Evolutionary conservation across 225 moss, liverwort and hornwort genomes (phyloP).

Genomic region (Asterella californica): DNA sequence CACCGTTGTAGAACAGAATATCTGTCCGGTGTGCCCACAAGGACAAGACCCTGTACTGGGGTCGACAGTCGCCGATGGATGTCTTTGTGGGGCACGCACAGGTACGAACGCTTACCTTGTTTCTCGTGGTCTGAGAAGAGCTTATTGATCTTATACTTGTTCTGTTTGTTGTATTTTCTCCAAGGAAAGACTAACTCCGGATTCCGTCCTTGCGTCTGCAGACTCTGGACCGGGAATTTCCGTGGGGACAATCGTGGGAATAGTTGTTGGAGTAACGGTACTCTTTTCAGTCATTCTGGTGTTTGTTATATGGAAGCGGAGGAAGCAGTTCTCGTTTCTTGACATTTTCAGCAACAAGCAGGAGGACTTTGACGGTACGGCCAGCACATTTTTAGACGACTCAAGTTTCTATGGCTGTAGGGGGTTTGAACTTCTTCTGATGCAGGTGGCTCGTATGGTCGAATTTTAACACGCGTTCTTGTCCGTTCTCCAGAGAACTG

Average conservation of each 20-base stretch:
- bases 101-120: background rate
- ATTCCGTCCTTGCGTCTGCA: background rate
- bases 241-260: conserved; percentile 6
- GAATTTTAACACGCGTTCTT: background rate
- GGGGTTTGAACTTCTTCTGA: background rate
- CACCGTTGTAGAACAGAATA: background rate
- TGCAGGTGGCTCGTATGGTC: background rate
- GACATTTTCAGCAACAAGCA: conserved; percentile 19
- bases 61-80: conserved; percentile 4
- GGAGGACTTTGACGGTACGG: conserved; percentile 5
- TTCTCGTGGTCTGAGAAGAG: background rate
- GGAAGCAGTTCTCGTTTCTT: conserved; percentile 22
- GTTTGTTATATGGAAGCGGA: conserved; percentile 13
- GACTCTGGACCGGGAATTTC: conserved; percentile 2
- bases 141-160: background rate
- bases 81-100: background rate
- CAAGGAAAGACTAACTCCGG: background rate
- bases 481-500: conserved; percentile 1
- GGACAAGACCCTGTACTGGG: background rate
- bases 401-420: background rate
- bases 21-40: conserved; percentile 13
- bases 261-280: conserved; percentile 1
- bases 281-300: conserved; percentile 5
- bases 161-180: background rate
- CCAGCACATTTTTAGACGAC: background rate